A percentile compares a stretch with the other conserved stretches of the same genome.
Conservation (phyloP, 1,139 yeast genomes). For the Debaryomycetaceae sp. region DNA sequence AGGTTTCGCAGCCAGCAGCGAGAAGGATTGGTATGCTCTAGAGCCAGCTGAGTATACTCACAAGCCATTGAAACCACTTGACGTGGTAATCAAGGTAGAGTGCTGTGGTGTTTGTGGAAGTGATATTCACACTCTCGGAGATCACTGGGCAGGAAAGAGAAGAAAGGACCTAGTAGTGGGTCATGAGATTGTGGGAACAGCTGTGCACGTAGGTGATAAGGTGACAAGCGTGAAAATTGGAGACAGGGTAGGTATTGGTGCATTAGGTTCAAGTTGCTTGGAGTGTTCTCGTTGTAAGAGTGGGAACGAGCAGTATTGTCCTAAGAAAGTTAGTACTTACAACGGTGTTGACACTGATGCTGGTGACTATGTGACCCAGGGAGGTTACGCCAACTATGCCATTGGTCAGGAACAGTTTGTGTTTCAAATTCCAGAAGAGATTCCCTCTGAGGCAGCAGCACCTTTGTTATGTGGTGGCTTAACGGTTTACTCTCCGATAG, state of each 20-base stretch:
- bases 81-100: constrained; percentile 36
- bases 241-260: constrained; percentile 61
- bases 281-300: constrained; percentile 42
- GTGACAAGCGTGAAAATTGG: constrained; percentile 48
- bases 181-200: constrained; percentile 53
- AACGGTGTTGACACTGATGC: constrained; percentile 25
- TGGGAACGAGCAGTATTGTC: constrained; percentile 49
- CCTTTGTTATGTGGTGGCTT: constrained; percentile 66
- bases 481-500: constrained; percentile 57
- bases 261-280: constrained; percentile 45
- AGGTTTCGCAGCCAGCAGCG: constrained; percentile 41
- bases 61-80: constrained; percentile 25
- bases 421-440: constrained; percentile 50
- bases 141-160: constrained; percentile 36
- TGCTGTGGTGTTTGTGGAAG: constrained; percentile 56
- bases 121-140: constrained; percentile 38
- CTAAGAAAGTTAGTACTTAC: constrained; percentile 40
- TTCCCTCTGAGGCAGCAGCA: constrained; percentile 49
- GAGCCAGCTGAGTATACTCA: constrained; percentile 34
- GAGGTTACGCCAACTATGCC: constrained; percentile 56
- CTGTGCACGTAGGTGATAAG: constrained; percentile 43
- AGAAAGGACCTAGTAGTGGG: constrained; percentile 30
- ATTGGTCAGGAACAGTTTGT: constrained; percentile 51
- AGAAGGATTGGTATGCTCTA: constrained; percentile 41
- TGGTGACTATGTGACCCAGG: constrained; percentile 41